These are phyloP conservation scores for Ustanciosporium gigantosporum DNA, from an alignment of 1,284 basidiomycete genomes.

Conservation along the genomic window DNA sequence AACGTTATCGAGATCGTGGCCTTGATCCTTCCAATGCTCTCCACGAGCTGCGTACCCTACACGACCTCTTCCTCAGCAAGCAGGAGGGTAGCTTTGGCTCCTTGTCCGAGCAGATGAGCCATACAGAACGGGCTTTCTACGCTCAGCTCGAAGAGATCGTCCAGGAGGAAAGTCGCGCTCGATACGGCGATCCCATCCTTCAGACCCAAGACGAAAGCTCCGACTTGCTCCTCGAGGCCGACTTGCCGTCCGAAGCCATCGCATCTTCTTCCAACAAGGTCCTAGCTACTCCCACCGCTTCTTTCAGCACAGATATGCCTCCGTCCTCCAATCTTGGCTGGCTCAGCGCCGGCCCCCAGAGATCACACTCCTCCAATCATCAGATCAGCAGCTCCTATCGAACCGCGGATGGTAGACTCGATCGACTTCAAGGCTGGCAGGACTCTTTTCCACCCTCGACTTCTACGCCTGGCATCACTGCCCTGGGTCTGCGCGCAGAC, in stretches of 20 bases:
- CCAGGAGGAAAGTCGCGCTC: constrained; percentile 32
- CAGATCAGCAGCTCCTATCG: constrained; percentile 15
- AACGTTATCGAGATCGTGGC: constrained; percentile 44
- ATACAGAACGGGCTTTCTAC: constrained; percentile 43
- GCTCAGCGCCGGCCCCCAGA: constrained; percentile 26
- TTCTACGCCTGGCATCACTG: constrained; percentile 5
- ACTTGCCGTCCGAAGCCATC: not conserved
- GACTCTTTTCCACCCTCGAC: constrained; percentile 1
- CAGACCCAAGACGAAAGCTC: not conserved
- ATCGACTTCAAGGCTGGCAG: constrained; percentile 37
- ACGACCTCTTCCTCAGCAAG: constrained; percentile 52
- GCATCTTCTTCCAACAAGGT: constrained; percentile 3
- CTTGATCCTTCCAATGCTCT: constrained; percentile 49
- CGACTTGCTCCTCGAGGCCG: not conserved
- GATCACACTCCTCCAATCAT: not conserved
- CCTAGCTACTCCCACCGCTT: constrained; percentile 1
- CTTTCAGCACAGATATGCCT: no score
- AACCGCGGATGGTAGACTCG: constrained; percentile 16
- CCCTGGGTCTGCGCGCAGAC: constrained; percentile 2
- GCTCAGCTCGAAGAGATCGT: constrained; percentile 51
- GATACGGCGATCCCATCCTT: constrained; percentile 21
- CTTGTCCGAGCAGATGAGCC: constrained; percentile 35
- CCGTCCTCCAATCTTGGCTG: constrained; percentile 24
- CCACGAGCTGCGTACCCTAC: constrained; percentile 46
- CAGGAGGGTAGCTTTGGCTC: constrained; percentile 25